Evolutionary conservation across 805 yeast species (phyloP), one percentile per base, ranked within the genome.

Genomic region (Yarrowia porcina): DNA sequence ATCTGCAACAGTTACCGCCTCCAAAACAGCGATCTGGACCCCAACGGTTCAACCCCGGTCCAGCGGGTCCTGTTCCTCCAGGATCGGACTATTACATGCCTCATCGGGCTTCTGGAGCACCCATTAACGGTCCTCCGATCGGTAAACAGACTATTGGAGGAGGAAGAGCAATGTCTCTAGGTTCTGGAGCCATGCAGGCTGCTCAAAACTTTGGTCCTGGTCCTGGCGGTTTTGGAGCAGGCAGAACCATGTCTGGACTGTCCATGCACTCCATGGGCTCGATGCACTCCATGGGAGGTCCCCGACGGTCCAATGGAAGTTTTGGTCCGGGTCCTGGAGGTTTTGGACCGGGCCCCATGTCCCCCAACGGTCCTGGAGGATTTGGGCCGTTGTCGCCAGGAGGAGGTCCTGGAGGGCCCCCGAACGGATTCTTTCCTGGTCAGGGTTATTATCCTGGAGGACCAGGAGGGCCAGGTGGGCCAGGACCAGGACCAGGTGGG

Each of bases 101-200:
- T 5, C 61, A 38, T 10, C 36, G 47, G 5, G 61, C 61, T 18
- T 54, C 61, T 3, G 61, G 61, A 20, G 61, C 44, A 1, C 15
- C 61, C n/a, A 10, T 38, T 8, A 27, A 9, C 36, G 61, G 61
- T 1, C 61, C 47, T 17, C 61, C 61, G 4, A 36, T 54, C 33
- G 61, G 61, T 13, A 33, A 36, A 38, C 35, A 32, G 21, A 35
- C 3, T 6, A 9, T 49, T 17, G 39, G 25, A 5, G 38, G 39
- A 47, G 52, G 54, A 32, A 1, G 59, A 36, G 59, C 59, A 32
- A 52, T 52, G 59, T 52, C 59, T 11, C 44, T 52, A 33, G 59
- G 59, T 30, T 52, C 59, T 4, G 59, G 59, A 28, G 59, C 59
- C 3, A 52, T 52, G 59, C 59, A 52, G 59, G 59, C 59, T 3